phyloP scores from a whole-genome alignment of 2,329 filamentous ascomycete genomes.

The Microcyclospora pomicola region DNA sequence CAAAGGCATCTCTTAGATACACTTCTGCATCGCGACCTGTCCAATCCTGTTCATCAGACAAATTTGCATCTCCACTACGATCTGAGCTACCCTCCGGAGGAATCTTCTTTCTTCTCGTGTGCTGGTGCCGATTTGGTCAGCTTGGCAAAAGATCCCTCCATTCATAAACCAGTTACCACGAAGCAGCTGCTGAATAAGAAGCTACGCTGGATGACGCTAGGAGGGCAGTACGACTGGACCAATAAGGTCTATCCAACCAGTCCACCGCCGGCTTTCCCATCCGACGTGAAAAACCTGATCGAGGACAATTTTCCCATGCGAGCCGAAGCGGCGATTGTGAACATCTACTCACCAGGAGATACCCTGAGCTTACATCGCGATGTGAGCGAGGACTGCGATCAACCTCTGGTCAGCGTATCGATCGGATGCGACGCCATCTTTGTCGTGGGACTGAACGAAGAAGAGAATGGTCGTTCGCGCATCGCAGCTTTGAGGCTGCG shows the following conservation, averaged over 20 bases:
- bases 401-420: constrained; percentile 70
- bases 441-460: constrained; percentile 56
- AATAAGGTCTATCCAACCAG: constrained; percentile 62
- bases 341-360: constrained; percentile 81
- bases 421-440: constrained; percentile 86
- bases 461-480: constrained; percentile 18
- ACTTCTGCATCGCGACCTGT: constrained; percentile 65
- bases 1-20: constrained; percentile 59
- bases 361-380: constrained; percentile 88
- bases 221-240: constrained; percentile 95
- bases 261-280: constrained; percentile 58
- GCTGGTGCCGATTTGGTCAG: constrained; percentile 18
- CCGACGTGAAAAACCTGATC: constrained; percentile 56
- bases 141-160: constrained; percentile 47
- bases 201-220: constrained; percentile 86
- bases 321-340: constrained; percentile 83
- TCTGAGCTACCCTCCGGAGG: constrained; percentile 47
- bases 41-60: constrained; percentile 60
- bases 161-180: constrained; percentile 63
- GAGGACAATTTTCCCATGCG: constrained; percentile 61
- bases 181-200: constrained; percentile 61
- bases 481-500: constrained; percentile 50
- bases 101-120: constrained; percentile 40
- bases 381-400: constrained; percentile 71
- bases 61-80: constrained; percentile 80